Evolutionary conservation across 768 basidiomycete genomes (phyloP).

Genomic region (Paxillus rubicundulus): DNA sequence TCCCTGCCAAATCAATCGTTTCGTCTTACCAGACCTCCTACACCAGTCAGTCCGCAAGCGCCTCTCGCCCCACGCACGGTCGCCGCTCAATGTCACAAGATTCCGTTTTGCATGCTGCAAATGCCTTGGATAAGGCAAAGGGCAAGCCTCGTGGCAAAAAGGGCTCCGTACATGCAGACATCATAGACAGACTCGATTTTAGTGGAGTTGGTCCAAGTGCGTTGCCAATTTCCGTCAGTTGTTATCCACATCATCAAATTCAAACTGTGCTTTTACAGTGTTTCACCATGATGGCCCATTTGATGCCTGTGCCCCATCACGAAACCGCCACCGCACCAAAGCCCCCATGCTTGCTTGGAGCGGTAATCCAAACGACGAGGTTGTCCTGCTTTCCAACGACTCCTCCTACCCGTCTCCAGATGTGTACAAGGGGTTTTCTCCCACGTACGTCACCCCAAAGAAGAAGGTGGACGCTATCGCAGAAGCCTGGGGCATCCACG

Average conservation of each 20-base stretch:
- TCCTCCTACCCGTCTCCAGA: constrained; percentile 52
- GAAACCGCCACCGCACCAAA: constrained; percentile 74
- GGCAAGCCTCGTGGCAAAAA: constrained; percentile 58
- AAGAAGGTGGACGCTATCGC: constrained; percentile 87
- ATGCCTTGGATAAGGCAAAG: constrained; percentile 45
- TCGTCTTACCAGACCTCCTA: constrained; percentile 2
- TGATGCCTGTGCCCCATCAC: constrained; percentile 87
- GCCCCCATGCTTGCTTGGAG: constrained; percentile 86
- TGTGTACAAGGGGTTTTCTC: constrained; percentile 43
- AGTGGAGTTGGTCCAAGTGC: constrained; percentile 81
- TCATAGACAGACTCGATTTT: constrained; percentile 86
- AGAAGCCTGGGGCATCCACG: constrained; percentile 91
- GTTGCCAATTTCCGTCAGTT: constrained; percentile 30
- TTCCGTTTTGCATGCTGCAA: constrained; percentile 39
- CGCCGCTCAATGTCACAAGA: constrained; percentile 53
- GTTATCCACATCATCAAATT: neutral
- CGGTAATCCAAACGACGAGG: constrained; percentile 37
- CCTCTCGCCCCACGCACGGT: constrained; percentile 26
- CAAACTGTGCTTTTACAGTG: constrained; percentile 45
- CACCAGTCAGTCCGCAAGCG: constrained; percentile 22
- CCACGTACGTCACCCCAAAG: constrained; percentile 61
- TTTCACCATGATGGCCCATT: constrained; percentile 93
- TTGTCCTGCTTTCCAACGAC: constrained; percentile 38
- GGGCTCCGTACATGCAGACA: constrained; percentile 80
- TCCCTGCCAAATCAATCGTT: constrained; percentile 18